A percentile compares a stretch with the other conserved stretches of the same genome.
These are phyloP conservation scores for Trichoderma parareesei DNA, from an alignment of 495 filamentous ascomycete species.

Conservation along the genomic window DNA sequence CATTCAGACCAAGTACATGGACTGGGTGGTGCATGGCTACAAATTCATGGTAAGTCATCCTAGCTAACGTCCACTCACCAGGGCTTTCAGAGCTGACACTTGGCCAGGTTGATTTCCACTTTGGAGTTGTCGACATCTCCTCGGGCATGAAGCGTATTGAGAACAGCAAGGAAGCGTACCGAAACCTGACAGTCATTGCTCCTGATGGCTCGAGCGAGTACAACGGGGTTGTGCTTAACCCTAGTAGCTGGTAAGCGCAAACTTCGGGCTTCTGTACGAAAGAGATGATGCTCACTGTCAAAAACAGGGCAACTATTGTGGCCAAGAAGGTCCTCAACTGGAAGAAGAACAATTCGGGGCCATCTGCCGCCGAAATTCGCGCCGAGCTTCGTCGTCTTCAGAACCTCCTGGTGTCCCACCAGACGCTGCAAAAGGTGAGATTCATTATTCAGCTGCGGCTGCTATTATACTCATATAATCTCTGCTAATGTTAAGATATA, in stretches of 20 bases:
- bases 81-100: too few species aligned
- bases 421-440: background rate
- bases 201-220: background rate
- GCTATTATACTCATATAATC: too few species aligned
- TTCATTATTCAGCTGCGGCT: too few species aligned
- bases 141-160: background rate
- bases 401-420: background rate
- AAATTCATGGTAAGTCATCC: background rate
- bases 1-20: background rate
- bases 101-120: background rate
- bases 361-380: background rate
- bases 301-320: background rate
- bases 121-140: background rate
- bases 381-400: background rate
- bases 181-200: background rate
- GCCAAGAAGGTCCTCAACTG: background rate
- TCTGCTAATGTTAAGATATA: too few species aligned
- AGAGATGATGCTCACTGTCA: too few species aligned
- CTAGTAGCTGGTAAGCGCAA: background rate
- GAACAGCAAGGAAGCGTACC: background rate
- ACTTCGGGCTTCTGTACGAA: too few species aligned
- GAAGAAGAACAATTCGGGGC: background rate
- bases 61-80: too few species aligned
- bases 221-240: background rate
- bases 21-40: background rate